Conservation (phyloP, 495 filamentous ascomycete genomes). For the Aspergillus wentii region DNA sequence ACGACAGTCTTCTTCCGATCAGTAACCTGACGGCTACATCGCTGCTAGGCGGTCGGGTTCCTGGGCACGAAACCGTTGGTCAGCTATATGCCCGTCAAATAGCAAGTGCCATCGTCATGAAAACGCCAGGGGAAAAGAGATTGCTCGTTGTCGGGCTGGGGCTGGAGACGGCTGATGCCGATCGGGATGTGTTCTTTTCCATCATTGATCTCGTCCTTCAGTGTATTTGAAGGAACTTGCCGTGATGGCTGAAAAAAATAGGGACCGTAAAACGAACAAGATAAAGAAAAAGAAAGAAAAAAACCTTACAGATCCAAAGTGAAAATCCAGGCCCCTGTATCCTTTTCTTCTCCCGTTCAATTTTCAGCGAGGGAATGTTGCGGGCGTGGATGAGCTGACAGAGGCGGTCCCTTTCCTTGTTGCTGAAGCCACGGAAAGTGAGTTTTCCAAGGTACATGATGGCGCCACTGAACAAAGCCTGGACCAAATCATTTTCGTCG, state of each 20-base stretch:
- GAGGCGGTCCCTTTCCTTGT: constrained; percentile 7
- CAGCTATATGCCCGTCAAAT: constrained; percentile 88
- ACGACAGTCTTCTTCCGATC: constrained; percentile 66
- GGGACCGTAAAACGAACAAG: too few relatives aligned
- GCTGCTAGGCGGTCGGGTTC: constrained; percentile 74
- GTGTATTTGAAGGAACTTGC: constrained; percentile 41
- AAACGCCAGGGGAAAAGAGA: constrained; percentile 70
- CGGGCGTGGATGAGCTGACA: constrained; percentile 1
- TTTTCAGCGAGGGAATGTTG: constrained; percentile 3
- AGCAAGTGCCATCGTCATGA: constrained; percentile 68
- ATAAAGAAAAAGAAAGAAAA: not conserved
- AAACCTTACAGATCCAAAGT: constrained; percentile 14
- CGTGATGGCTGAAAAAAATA: too few relatives aligned
- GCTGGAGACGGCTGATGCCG: constrained; percentile 55
- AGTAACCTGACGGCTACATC: constrained; percentile 81
- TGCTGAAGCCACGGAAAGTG: constrained; percentile 11
- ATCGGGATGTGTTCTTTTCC: constrained; percentile 74
- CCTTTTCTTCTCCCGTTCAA: constrained; percentile 9
- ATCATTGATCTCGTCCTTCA: constrained; percentile 75
- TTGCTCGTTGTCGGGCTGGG: constrained; percentile 81
- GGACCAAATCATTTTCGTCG: constrained; percentile 10
- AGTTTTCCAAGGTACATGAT: constrained; percentile 11
- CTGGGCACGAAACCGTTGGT: constrained; percentile 75
- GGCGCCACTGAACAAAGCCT: constrained; percentile 10
- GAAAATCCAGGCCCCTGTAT: constrained; percentile 11